A percentile compares a stretch with the other conserved stretches of the same genome.
These are phyloP conservation scores for Gilbertella persicaria DNA, from an alignment of 371 early-diverging fungal genomes.

Conservation along the genomic window DNA sequence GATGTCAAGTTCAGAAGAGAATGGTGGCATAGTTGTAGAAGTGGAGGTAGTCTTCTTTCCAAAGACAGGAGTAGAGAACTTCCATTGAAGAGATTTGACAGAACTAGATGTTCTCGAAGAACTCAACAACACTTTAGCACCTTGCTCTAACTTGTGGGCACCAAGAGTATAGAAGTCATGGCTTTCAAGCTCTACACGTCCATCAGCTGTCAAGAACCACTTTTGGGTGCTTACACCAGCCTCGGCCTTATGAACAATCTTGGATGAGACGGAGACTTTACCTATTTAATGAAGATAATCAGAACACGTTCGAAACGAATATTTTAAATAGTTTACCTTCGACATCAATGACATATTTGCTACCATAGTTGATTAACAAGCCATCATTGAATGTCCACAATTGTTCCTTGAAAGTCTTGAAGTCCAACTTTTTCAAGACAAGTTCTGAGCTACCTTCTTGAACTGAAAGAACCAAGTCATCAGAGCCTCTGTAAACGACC, in stretches of 20 bases:
- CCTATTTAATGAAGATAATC: slow-evolving; percentile 12
- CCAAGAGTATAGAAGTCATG: slow-evolving; percentile 31
- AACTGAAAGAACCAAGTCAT: slow-evolving; percentile 34
- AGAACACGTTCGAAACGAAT: background rate
- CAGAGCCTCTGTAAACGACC: slow-evolving; percentile 16
- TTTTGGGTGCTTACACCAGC: slow-evolving; percentile 32
- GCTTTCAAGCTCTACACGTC: slow-evolving; percentile 38
- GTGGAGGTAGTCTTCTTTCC: slow-evolving; percentile 25
- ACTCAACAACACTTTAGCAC: slow-evolving; percentile 9
- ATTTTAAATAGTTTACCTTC: slow-evolving; percentile 24
- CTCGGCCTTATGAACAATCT: slow-evolving; percentile 22
- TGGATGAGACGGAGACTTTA: slow-evolving; percentile 17
- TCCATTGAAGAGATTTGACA: slow-evolving; percentile 33
- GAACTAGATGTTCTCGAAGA: slow-evolving; percentile 3
- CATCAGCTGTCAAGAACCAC: slow-evolving; percentile 44
- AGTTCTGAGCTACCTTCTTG: slow-evolving; percentile 21
- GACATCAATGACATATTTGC: slow-evolving; percentile 40
- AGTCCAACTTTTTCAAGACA: slow-evolving; percentile 31
- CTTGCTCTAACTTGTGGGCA: slow-evolving; percentile 16
- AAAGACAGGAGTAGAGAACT: slow-evolving; percentile 43
- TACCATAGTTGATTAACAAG: slow-evolving; percentile 56
- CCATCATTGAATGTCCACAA: slow-evolving; percentile 59
- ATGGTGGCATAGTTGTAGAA: too few relatives aligned
- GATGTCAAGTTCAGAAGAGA: slow-evolving; percentile 2
- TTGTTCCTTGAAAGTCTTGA: slow-evolving; percentile 35